Evolutionary conservation across 371 early-diverging fungal genomes (phyloP), one percentile per base, ranked within the genome.

Genomic region (Catenaria anguillulae): DNA sequence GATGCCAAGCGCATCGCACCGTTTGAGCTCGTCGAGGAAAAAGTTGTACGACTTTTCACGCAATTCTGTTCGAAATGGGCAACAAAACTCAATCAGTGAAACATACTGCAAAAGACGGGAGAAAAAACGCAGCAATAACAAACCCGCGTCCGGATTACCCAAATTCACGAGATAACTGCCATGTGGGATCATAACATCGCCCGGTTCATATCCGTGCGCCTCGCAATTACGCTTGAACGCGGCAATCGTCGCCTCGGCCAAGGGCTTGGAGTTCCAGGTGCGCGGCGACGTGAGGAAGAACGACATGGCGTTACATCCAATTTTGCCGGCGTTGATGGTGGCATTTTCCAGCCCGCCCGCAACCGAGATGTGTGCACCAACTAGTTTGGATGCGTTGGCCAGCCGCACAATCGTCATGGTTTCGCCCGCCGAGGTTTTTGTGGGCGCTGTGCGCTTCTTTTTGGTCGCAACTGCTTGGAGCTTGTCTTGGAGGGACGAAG

Each of bases 151-250:
- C 0, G 75, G 75, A 68, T 78, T 79, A 2, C 76, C 84, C 17
- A 85, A 62, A 66, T 85, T 85, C 34, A 82, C 73, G n/a, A 85
- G 70, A 64, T 85, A 85, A 33, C 74, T 74, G 4, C 80, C 84
- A 65, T 85, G 86, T 6, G 84, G 84, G 15, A 85, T 62, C 33
- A 83, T 66, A 55, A 62, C 60, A 3, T 43, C 56, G 4, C 71
- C 42, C 29, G 67, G 45, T 62, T 69, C 58, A 8, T 40, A 69
- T 19, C 59, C 50, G 59, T 65, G 58, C 24, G 56, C 50, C 19
- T 35, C n/a, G 36, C 64, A 63, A 8, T 54, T 35, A n/a, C 33
- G 24, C 31, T 62, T 65, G 63, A 78, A 78, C 33, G 59, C 60
- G 26, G 55, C 45, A 24, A 67, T 62, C 13, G 60, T 33, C 31